phyloP scores from a whole-genome alignment of 192 early-diverging fungal species.

The Martensiomyces pterosporus region DNA sequence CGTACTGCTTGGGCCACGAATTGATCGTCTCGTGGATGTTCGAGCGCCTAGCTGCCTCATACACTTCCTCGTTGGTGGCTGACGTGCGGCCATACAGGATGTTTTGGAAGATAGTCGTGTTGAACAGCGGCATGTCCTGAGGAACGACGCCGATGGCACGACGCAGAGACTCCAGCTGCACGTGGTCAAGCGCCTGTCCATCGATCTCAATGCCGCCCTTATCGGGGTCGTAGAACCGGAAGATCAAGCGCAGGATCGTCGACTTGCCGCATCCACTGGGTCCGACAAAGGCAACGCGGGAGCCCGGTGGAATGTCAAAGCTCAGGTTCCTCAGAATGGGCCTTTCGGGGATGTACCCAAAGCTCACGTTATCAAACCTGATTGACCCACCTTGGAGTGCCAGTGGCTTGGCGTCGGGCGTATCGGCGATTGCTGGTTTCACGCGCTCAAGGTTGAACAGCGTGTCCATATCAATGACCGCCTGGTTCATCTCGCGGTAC shows the following conservation, averaged over 20 bases:
- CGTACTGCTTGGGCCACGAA: conserved; percentile 56
- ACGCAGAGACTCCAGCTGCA: conserved; percentile 80
- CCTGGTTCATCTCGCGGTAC: conserved; percentile 94
- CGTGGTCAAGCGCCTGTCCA: conserved; percentile 71
- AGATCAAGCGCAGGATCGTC: conserved; percentile 78
- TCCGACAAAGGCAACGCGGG: conserved; percentile 88
- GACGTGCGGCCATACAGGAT: conserved; percentile 81
- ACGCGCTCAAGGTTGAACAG: conserved; percentile 84
- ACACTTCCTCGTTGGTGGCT: conserved; percentile 59
- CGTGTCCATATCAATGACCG: conserved; percentile 94
- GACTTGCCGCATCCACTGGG: conserved; percentile 93
- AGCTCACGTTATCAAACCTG: conserved; percentile 79
- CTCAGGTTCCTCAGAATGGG: conserved; percentile 67
- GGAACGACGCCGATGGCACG: conserved; percentile 80
- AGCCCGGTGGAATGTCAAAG: conserved; percentile 82
- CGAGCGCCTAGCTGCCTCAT: conserved; percentile 55
- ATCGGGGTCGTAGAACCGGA: conserved; percentile 91
- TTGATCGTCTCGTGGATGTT: conserved; percentile 61
- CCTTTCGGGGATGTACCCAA: conserved; percentile 81
- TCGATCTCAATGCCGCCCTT: conserved; percentile 79
- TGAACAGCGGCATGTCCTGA: conserved; percentile 92
- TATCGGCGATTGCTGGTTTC: conserved; percentile 54
- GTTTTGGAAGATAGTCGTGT: conserved; percentile 87
- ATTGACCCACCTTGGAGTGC: conserved; percentile 68
- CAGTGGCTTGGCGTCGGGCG: conserved; percentile 54